A percentile compares a stretch with the other conserved stretches of the same genome.
phyloP scores from a whole-genome alignment of 2,329 filamentous ascomycete species.

The Penicillium griseofulvum region DNA sequence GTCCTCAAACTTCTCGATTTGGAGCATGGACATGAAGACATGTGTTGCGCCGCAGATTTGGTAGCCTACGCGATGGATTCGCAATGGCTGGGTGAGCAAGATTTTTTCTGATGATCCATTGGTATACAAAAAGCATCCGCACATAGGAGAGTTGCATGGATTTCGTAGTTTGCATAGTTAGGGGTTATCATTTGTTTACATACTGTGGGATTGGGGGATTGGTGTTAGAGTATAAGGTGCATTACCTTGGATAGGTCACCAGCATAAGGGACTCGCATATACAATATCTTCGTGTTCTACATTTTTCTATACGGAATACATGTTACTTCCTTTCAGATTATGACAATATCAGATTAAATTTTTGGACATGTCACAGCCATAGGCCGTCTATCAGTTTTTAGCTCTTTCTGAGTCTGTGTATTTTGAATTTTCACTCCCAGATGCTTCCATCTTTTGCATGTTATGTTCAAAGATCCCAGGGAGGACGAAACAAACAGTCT shows the following conservation, averaged over 20 bases:
- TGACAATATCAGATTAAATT: too few relatives aligned
- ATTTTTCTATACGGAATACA: neutral
- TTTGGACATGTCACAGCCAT: neutral
- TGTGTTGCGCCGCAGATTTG: slow-evolving; percentile 45
- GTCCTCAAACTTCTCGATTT: slow-evolving; percentile 39
- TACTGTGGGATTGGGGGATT: neutral
- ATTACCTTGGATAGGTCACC: neutral
- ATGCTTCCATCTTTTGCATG: neutral
- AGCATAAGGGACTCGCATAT: neutral
- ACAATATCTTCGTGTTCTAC: neutral
- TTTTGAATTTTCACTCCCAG: neutral
- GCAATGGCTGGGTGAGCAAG: slow-evolving; percentile 39
- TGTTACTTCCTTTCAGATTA: neutral
- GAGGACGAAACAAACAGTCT: slow-evolving; percentile 1
- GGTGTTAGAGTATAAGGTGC: neutral
- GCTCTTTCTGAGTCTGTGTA: neutral
- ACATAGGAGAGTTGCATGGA: neutral
- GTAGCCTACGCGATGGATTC: slow-evolving; percentile 46
- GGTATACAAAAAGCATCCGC: neutral
- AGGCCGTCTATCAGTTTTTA: neutral
- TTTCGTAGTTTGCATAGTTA: neutral
- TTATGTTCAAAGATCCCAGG: neutral
- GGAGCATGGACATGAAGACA: slow-evolving; percentile 39
- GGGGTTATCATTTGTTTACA: neutral
- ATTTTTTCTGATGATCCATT: slow-evolving; percentile 34